phyloP scores from a whole-genome alignment of 139 green algal species.

The Chlorella sp. region DNA sequence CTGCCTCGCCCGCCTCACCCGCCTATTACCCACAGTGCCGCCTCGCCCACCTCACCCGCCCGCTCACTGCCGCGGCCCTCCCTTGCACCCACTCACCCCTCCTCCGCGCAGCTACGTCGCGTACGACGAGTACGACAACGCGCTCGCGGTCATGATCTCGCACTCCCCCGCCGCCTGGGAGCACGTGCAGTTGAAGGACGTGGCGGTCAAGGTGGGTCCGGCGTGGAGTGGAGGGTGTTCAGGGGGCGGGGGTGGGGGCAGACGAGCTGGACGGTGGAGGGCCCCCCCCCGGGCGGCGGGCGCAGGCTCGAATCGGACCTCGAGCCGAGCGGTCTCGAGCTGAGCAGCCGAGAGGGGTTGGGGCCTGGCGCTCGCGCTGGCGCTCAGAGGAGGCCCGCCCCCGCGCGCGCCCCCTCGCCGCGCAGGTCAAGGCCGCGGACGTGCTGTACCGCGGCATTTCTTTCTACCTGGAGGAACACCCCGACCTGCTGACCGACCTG shows the following conservation, averaged over 20 bases:
- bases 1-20: not conserved
- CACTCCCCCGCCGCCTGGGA: constrained; percentile 96
- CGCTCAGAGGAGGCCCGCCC: too few relatives aligned
- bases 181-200: constrained; percentile 97
- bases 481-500: constrained; percentile 94
- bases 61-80: not conserved
- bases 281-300: too few relatives aligned
- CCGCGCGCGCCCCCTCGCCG: too few relatives aligned
- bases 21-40: too few relatives aligned
- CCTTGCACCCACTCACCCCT: not conserved
- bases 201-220: constrained; percentile 94
- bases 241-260: too few relatives aligned
- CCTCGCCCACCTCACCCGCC: not conserved
- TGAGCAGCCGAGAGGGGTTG: too few relatives aligned
- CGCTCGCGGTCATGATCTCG: constrained; percentile 89
- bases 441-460: constrained; percentile 94
- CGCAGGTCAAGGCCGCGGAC: constrained; percentile 60
- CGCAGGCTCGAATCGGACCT: too few relatives aligned
- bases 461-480: constrained; percentile 98
- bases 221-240: too few relatives aligned
- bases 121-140: constrained; percentile 99
- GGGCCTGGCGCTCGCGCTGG: too few relatives aligned
- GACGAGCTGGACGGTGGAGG: too few relatives aligned
- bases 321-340: too few relatives aligned
- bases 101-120: constrained; percentile 67